phyloP scores from a whole-genome alignment of 2,329 filamentous ascomycete genomes.

The Cladophialophora psammophila region DNA sequence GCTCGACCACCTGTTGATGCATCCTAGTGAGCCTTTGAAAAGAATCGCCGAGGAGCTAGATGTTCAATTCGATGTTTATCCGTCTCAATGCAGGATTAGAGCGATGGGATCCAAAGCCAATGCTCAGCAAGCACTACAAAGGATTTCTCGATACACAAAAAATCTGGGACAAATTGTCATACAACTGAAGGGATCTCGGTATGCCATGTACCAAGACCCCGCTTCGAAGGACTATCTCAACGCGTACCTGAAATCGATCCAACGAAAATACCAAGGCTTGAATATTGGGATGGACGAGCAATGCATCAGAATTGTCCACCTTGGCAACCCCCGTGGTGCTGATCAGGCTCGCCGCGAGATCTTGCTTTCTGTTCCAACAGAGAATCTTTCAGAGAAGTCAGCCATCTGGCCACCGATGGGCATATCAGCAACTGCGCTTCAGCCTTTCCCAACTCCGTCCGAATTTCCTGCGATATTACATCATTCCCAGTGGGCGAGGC shows the following conservation, averaged over 20 bases:
- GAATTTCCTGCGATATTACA: conserved; percentile 23
- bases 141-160: conserved; percentile 15
- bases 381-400: not conserved
- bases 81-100: conserved; percentile 20
- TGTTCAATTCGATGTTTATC: conserved; percentile 27
- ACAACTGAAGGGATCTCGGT: conserved; percentile 1
- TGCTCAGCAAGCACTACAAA: conserved; percentile 17
- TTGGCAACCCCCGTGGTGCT: conserved; percentile 8
- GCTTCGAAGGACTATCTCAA: conserved; percentile 13
- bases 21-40: conserved; percentile 26
- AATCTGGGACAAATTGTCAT: conserved; percentile 19
- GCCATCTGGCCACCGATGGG: conserved; percentile 16
- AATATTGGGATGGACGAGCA: conserved; percentile 16
- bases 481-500: conserved; percentile 21
- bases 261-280: conserved; percentile 28
- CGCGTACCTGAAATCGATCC: conserved; percentile 24
- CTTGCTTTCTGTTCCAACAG: conserved; percentile 19
- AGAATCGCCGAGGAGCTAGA: conserved; percentile 25
- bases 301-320: conserved; percentile 25
- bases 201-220: conserved; percentile 18
- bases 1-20: conserved; percentile 26
- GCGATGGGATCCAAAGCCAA: conserved; percentile 6
- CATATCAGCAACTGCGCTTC: conserved; percentile 3
- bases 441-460: conserved; percentile 21
- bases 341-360: conserved; percentile 33